Evolutionary conservation across 148 eudicot genomes (phyloP), one percentile per base, ranked within the genome.

Genomic region (Vaccinium darrowii): DNA sequence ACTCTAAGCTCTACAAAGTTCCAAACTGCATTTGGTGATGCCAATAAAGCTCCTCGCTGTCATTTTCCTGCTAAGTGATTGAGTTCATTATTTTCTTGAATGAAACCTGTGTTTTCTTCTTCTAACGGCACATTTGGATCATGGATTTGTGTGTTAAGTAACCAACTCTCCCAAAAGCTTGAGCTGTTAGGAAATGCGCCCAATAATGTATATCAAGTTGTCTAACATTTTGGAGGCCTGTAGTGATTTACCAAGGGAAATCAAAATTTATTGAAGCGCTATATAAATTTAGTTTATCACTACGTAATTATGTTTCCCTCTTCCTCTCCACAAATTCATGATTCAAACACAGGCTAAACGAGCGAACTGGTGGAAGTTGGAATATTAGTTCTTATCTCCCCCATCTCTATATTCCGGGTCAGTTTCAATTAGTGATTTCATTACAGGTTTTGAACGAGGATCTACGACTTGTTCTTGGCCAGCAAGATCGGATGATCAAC

Each of bases 391-490:
- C 65, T 25, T 79, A 53, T 33, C 82, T 18, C 82, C 57, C 60
- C 23, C 16, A 0, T 30, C 50, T 79, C 51, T 52, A 57, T 1
- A 79, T 57, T 56, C 51, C 19, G 49, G 49, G 30, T 82, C n/a
- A 67, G 39, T 81, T 47, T 58, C 43, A 36, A n/a, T 73, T 50
- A 23, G 7, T 62, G 77, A 33, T 16, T 57, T 19, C 58, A 2
- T 60, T 81, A 74, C 90, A 94, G 98, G 99, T 96, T 25, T 77
- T 96, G 87, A 97, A 97, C 49, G 99, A 95, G 89, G 98, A 95
- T 84, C 88, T 97, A 76, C 87, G 98, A 79, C 93, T 95, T 25
- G 98, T 97, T 69, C 76, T 94, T 23, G 99, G 99, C 54, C 99
- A 97, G 88, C 99, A 97, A 76, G 99, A 95, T 23, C 88, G 99